These are phyloP conservation scores for Mycena epipterygia DNA, from an alignment of 768 basidiomycete species.

Conservation along the genomic window DNA sequence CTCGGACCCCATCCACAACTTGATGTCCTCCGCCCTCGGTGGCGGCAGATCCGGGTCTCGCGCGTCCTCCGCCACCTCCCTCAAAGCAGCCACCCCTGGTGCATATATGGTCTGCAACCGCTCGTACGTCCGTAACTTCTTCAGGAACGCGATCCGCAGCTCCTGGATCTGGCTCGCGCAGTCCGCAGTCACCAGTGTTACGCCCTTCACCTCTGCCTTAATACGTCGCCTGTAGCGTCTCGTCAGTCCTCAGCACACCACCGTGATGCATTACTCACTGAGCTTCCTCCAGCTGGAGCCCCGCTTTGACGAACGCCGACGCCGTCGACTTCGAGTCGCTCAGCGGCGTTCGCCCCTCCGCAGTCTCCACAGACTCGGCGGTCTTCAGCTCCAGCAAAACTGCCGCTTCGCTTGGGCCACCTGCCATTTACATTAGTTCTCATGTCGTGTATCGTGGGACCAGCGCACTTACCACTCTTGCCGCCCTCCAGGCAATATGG, in stretches of 20 bases:
- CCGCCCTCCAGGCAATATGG: neutral
- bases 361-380: neutral
- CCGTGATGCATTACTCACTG: slow-evolving; percentile 29
- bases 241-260: too few species aligned
- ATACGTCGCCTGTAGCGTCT: neutral
- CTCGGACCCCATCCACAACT: slow-evolving; percentile 26
- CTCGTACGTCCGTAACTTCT: slow-evolving; percentile 3
- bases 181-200: neutral
- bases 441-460: too few species aligned
- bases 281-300: slow-evolving; percentile 24
- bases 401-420: neutral
- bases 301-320: slow-evolving; percentile 13
- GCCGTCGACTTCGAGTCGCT: neutral
- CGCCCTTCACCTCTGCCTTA: neutral
- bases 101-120: neutral
- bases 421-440: too few species aligned
- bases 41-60: neutral
- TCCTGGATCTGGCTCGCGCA: slow-evolving; percentile 14
- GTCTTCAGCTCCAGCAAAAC: slow-evolving; percentile 20
- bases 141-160: neutral
- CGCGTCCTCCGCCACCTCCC: slow-evolving; percentile 10
- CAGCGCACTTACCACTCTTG: neutral
- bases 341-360: neutral
- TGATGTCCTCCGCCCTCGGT: slow-evolving; percentile 19
- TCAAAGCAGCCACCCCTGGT: slow-evolving; percentile 11